A percentile compares a stretch with the other conserved stretches of the same genome.
These are phyloP conservation scores for Cladosporium cucumerinum DNA, from an alignment of 2,329 filamentous ascomycete species.

Conservation along the genomic window DNA sequence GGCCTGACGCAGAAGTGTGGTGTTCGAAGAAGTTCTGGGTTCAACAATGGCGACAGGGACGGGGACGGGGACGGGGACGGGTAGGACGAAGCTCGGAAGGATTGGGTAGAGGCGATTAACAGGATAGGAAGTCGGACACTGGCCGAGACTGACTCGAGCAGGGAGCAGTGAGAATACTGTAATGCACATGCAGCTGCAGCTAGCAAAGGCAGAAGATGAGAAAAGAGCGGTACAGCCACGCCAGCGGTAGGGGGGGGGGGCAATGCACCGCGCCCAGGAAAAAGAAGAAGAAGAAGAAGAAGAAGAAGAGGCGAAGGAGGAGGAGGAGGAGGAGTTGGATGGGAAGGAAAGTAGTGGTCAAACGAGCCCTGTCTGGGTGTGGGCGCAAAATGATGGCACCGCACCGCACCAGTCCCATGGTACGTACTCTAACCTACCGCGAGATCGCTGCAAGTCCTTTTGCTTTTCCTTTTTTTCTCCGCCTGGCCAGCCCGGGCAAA, in stretches of 20 bases:
- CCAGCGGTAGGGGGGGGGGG: no score
- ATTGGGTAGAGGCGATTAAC: neutral
- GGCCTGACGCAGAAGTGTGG: neutral
- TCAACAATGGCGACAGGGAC: no score
- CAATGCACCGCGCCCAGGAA: no score
- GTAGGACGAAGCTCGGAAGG: constrained; percentile 9
- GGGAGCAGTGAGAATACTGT: neutral
- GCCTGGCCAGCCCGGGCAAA: neutral
- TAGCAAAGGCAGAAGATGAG: neutral
- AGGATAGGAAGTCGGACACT: neutral
- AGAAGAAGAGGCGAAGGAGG: no score
- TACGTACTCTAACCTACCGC: neutral
- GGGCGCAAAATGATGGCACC: neutral
- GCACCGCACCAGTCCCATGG: neutral
- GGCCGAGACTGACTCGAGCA: neutral
- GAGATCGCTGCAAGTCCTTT: constrained; percentile 10
- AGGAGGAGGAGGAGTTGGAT: no score
- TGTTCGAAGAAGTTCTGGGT: neutral
- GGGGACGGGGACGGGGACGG: neutral
- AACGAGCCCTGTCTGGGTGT: neutral
- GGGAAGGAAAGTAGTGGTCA: no score
- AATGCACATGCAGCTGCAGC: neutral
- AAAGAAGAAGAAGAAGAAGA: no score
- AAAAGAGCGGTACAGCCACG: neutral
- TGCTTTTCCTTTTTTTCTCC: no score